Conservation (phyloP, 2,329 filamentous ascomycete genomes). For the Sporothrix globosa region DNA sequence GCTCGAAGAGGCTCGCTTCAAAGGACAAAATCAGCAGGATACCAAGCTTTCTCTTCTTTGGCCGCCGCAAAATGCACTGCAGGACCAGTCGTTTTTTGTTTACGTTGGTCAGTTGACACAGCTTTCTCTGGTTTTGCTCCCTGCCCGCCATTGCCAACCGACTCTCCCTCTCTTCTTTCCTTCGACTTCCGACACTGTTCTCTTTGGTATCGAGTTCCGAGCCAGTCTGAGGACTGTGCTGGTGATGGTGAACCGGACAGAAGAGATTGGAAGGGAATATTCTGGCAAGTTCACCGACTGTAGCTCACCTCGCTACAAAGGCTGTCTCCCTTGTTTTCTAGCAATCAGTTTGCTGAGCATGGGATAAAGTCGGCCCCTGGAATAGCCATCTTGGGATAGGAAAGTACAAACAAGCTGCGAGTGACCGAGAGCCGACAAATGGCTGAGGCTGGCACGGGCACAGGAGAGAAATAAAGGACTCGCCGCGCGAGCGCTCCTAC, state of each 20-base stretch:
- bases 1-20: conserved; percentile 25
- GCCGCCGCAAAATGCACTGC: conserved; percentile 13
- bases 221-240: neutral
- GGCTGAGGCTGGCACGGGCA: neutral
- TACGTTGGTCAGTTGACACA: neutral
- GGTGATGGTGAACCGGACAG: neutral
- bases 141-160: conserved; percentile 2
- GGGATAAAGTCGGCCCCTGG: neutral
- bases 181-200: neutral
- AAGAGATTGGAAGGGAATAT: neutral
- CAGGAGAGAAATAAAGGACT: conserved; percentile 18
- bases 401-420: neutral
- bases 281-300: conserved; percentile 19
- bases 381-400: neutral
- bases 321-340: neutral
- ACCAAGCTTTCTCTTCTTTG: neutral
- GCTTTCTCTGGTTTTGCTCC: neutral
- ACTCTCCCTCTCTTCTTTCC: neutral
- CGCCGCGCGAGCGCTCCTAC: conserved; percentile 30
- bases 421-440: neutral
- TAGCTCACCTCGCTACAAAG: conserved; percentile 36
- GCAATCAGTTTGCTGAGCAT: conserved; percentile 6
- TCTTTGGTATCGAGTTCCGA: neutral
- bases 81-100: conserved; percentile 20
- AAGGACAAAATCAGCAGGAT: conserved; percentile 1